Percentiles rank a stretch among this genome's conserved stretches.
These are phyloP conservation scores for Rhynchosporium agropyri DNA, from an alignment of 2,329 filamentous ascomycete genomes.

Conservation along the genomic window DNA sequence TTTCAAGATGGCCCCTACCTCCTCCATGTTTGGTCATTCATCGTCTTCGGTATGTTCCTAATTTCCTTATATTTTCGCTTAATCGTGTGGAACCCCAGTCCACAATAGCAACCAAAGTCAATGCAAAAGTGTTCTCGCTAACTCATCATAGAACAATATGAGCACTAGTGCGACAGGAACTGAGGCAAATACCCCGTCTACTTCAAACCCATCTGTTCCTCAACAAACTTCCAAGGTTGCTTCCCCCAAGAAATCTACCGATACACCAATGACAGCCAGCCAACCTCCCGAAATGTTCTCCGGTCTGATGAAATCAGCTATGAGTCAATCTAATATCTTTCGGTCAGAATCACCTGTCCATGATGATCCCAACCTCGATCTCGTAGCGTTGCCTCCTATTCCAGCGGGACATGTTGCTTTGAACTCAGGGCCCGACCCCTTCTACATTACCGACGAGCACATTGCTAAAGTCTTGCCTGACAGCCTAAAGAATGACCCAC, in stretches of 20 bases:
- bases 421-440: constrained; percentile 9
- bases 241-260: constrained; percentile 28
- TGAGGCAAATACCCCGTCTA: not conserved
- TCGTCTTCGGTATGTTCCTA: constrained; percentile 21
- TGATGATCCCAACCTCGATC: no score
- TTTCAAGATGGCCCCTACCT: not conserved
- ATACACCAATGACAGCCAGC: constrained; percentile 25
- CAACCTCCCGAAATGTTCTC: constrained; percentile 31
- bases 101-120: constrained; percentile 1
- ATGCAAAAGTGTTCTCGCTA: not conserved
- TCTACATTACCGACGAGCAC: constrained; percentile 30
- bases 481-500: constrained; percentile 29
- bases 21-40: constrained; percentile 15
- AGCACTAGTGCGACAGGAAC: constrained; percentile 4
- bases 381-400: not conserved
- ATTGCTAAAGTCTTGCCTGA: constrained; percentile 32
- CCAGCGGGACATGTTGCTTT: constrained; percentile 1
- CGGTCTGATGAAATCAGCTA: constrained; percentile 14
- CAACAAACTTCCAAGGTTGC: constrained; percentile 18
- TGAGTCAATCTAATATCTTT: constrained; percentile 5
- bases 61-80: not conserved
- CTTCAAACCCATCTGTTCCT: constrained; percentile 3
- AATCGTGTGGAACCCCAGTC: constrained; percentile 3
- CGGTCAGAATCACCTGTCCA: not conserved
- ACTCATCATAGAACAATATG: constrained; percentile 1